A percentile compares a stretch with the other conserved stretches of the same genome.
Evolutionary conservation across 495 filamentous ascomycete species (phyloP).

Genomic region (Staphylotrichum longicolle): DNA sequence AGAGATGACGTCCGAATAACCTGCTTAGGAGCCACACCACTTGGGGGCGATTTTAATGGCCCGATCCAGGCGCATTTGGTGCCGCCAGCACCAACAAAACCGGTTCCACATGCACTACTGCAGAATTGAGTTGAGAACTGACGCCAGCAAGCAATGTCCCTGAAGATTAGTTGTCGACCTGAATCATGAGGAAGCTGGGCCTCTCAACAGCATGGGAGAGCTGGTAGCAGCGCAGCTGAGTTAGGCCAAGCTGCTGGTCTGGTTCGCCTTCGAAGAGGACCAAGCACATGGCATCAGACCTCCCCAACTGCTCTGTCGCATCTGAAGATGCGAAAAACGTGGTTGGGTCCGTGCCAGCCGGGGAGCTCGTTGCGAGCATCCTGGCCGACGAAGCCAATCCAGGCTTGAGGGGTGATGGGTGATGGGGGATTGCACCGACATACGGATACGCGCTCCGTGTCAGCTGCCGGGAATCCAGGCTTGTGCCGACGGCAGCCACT

Average conservation of each 20-base stretch:
- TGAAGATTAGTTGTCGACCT: neutral
- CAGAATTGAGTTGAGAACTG: neutral
- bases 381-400: too few species aligned
- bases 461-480: too few species aligned
- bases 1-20: constrained; percentile 7
- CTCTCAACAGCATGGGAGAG: neutral
- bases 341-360: neutral
- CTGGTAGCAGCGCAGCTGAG: neutral
- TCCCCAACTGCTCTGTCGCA: neutral
- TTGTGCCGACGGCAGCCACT: too few species aligned
- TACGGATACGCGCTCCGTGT: too few species aligned
- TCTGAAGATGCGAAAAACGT: neutral
- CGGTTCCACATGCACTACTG: neutral
- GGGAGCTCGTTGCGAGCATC: neutral
- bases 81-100: neutral
- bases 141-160: neutral
- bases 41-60: neutral
- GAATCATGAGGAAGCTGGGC: neutral
- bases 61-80: neutral
- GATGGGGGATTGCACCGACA: too few species aligned
- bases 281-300: neutral
- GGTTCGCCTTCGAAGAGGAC: neutral
- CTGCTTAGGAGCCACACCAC: neutral
- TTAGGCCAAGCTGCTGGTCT: neutral
- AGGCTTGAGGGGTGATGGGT: too few species aligned